Evolutionary conservation across 441 rosid genomes (phyloP).

Genomic region (Daphne laureola): DNA sequence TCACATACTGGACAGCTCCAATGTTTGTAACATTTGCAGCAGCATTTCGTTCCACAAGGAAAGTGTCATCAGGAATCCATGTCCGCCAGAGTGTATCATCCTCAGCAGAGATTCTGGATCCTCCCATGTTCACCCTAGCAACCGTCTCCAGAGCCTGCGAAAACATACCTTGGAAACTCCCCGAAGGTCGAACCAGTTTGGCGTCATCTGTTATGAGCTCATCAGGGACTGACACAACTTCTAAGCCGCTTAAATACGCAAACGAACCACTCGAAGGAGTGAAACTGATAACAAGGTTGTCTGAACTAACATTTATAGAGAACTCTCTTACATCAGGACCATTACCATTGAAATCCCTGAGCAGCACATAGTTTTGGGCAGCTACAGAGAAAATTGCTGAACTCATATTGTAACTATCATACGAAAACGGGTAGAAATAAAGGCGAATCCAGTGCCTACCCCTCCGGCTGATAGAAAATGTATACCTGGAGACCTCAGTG

Average conservation of each 20-base stretch:
- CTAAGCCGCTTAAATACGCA: constrained; percentile 72
- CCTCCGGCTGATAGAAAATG: constrained; percentile 37
- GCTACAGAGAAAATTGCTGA: constrained; percentile 56
- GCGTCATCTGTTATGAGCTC: constrained; percentile 37
- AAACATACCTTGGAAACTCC: constrained; percentile 29
- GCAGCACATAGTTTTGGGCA: constrained; percentile 39
- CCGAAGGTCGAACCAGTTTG: constrained; percentile 19
- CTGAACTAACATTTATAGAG: constrained; percentile 42
- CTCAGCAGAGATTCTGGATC: constrained; percentile 32
- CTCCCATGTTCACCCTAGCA: constrained; percentile 82
- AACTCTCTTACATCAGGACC: constrained; percentile 54
- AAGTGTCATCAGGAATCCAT: constrained; percentile 59
- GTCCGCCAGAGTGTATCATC: constrained; percentile 73
- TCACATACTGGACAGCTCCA: constrained; percentile 34
- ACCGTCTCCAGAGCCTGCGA: constrained; percentile 53
- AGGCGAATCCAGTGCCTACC: constrained; percentile 94
- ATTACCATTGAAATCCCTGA: constrained; percentile 34
- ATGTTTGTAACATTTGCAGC: constrained; percentile 31
- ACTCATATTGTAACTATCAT: constrained; percentile 42
- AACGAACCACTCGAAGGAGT: constrained; percentile 48
- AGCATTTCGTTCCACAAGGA: constrained; percentile 30
- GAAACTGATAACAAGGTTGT: constrained; percentile 46
- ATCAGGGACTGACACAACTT: constrained; percentile 71
- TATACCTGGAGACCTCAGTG: constrained; percentile 44
- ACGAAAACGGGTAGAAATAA: constrained; percentile 62